A percentile compares a stretch with the other conserved stretches of the same genome.
Evolutionary conservation across 208 protist species (phyloP).

Genomic region (Borovskyia barvae): DNA sequence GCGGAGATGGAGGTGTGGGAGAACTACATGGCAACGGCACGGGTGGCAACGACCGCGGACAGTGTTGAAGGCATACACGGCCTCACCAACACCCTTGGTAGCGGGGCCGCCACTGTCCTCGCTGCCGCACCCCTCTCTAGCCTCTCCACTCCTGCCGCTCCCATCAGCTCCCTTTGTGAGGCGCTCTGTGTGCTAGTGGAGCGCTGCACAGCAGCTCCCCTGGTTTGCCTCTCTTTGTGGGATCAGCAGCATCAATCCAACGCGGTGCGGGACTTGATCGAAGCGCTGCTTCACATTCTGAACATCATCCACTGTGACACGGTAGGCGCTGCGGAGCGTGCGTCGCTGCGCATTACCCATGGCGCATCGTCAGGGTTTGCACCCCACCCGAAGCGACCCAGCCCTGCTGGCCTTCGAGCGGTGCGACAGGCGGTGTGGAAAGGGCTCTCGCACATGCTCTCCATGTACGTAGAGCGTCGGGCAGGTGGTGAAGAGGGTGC

Average conservation of each 20-base stretch:
- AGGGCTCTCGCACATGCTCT: conserved; percentile 11
- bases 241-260: conserved; percentile 8
- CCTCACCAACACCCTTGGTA: not conserved
- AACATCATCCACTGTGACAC: not conserved
- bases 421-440: conserved; percentile 14
- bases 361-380: too few species aligned
- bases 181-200: conserved; percentile 22
- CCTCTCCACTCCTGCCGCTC: not conserved
- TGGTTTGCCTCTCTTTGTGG: conserved; percentile 13
- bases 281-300: conserved; percentile 6
- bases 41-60: conserved; percentile 4
- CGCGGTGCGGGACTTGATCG: conserved; percentile 11
- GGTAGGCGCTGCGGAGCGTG: not conserved
- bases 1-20: conserved; percentile 22
- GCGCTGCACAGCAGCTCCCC: conserved; percentile 12
- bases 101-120: not conserved
- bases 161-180: conserved; percentile 3
- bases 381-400: too few species aligned
- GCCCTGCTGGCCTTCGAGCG: not conserved
- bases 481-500: not conserved
- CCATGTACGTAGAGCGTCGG: conserved; percentile 5
- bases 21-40: conserved; percentile 19
- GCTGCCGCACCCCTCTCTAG: not conserved
- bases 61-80: not conserved
- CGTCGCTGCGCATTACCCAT: too few species aligned